Conservation (phyloP, 192 early-diverging fungal genomes). For the Cetraspora pellucida region DNA sequence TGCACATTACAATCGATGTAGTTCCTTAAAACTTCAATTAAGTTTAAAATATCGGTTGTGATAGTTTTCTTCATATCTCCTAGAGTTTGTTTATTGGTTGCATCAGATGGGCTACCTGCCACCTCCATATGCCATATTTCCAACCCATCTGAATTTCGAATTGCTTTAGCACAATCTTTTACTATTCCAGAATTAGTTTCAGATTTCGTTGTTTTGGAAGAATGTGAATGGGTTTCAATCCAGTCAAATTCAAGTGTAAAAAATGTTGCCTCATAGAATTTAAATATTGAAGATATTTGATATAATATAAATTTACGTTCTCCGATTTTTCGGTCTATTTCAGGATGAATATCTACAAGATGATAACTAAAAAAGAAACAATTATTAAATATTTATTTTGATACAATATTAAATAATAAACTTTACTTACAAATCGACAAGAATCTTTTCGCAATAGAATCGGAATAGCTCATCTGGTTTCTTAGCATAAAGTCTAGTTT, state of each 20-base stretch:
- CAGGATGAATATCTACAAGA: constrained; percentile 26
- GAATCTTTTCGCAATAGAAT: constrained; percentile 31
- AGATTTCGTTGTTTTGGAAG: too few relatives aligned
- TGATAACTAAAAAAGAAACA: constrained; percentile 2
- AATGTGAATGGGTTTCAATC: constrained; percentile 4
- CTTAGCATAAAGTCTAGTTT: background rate
- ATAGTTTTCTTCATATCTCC: too few relatives aligned
- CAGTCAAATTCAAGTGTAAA: constrained; percentile 16
- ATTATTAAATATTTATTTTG: background rate
- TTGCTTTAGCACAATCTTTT: constrained; percentile 7
- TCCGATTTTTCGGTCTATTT: constrained; percentile 8
- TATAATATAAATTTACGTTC: constrained; percentile 19
- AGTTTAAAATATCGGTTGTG: too few relatives aligned
- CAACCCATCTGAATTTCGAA: background rate
- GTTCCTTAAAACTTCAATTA: too few relatives aligned
- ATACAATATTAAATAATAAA: background rate
- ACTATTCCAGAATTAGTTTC: too few relatives aligned
- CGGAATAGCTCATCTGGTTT: constrained; percentile 7
- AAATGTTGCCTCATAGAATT: constrained; percentile 24
- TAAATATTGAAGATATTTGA: constrained; percentile 15
- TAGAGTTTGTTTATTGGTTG: background rate
- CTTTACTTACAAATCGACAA: constrained; percentile 32
- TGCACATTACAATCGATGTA: too few relatives aligned
- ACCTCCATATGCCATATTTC: constrained; percentile 29
- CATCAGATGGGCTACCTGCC: background rate